Evolutionary conservation across 2,329 filamentous ascomycete species (phyloP), one percentile per base, ranked within the genome.

Genomic region (Aphanoascus verrucosus): DNA sequence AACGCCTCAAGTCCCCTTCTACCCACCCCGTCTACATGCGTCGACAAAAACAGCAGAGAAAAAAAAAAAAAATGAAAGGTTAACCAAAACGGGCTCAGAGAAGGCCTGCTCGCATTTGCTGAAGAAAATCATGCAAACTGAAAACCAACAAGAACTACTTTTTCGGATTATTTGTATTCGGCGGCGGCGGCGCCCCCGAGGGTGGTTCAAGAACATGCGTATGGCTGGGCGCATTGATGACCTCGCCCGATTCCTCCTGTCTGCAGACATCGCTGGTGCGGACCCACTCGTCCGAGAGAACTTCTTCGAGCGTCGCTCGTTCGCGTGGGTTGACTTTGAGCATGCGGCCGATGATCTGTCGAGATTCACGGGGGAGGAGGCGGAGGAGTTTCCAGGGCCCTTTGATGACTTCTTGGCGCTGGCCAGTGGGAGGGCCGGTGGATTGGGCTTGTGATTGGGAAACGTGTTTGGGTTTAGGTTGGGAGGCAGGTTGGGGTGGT

Each of bases 261-360:
- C 84, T 78, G 68, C 93, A 98, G 41, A 94, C 88, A 17, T 85
- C 76, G 32, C 87, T 88, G 62, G 85, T 83, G 46, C 83, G 81
- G n/a, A 97, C 82, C 93, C 93, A 98, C 14, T 85, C 83, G 65
- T 98, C 91, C 19, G 83, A 79, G 49, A 96, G 71, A 15, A 98
- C 86, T 63, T 98, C 89, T 20, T 84, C 77, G 74, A 98, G 85
- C 2, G 80, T 87, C 2, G 89, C 91, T 54, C 93, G 81, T 59
- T 85, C 84, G 64, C 81, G 85, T 0, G 90, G 88, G 62, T 95
- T 82, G 49, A 96, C 77, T 63, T 93, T 88, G 35, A 98, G 79
- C 93, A 98, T 98, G 54, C 86, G 80, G 43, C 88, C 84, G 53
- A 98, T 85, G 58, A 98, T 89, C 65, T 91, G 84, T 49, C 93